Evolutionary conservation across 1,284 basidiomycete species (phyloP), one percentile per base, ranked within the genome.

Genomic region (Phenoliferia sp.): DNA sequence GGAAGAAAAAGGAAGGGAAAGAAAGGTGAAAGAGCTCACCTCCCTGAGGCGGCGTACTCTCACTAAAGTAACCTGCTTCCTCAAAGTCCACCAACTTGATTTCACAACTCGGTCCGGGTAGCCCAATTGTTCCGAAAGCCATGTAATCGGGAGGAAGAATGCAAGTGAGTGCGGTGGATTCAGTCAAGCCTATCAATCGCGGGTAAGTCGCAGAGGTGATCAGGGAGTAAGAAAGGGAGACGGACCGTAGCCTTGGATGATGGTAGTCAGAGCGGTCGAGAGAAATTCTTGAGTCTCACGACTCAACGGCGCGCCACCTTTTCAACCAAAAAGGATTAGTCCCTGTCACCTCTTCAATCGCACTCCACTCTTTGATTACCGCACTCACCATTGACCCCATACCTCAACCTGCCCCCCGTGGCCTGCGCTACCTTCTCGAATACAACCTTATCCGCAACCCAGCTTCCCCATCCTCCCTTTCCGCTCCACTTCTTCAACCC

Each of bases 281-380:
- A 98, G 82, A 83, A 97, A 97, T 77, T 94, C 88, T 79, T 98
- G 94, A 0, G 94, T 95, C 76, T 92, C 90, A 62, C 78, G 81
- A 70, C 88, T 89, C 69, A 98, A 82, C 19, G 91, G 87, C 1
- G 94, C 92, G 44, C 69, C 71, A 48, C n/a, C n/a, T n/a, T n/a
- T n/a, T n/a, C n/a, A n/a, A 68, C 70, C n/a, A n/a, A n/a, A n/a
- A n/a, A n/a, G n/a, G n/a, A n/a, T n/a, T n/a, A n/a, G n/a, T n/a
- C n/a, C n/a, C n/a, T n/a, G n/a, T n/a, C n/a, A n/a, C n/a, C n/a
- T n/a, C n/a, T n/a, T n/a, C n/a, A n/a, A n/a, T n/a, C n/a, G n/a
- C n/a, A n/a, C n/a, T n/a, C n/a, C n/a, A n/a, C n/a, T n/a, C n/a
- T n/a, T n/a, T n/a, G n/a, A n/a, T n/a, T n/a, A n/a, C n/a, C n/a